These are phyloP conservation scores for Pleurotus platypus DNA, from an alignment of 768 basidiomycete genomes.

Conservation along the genomic window DNA sequence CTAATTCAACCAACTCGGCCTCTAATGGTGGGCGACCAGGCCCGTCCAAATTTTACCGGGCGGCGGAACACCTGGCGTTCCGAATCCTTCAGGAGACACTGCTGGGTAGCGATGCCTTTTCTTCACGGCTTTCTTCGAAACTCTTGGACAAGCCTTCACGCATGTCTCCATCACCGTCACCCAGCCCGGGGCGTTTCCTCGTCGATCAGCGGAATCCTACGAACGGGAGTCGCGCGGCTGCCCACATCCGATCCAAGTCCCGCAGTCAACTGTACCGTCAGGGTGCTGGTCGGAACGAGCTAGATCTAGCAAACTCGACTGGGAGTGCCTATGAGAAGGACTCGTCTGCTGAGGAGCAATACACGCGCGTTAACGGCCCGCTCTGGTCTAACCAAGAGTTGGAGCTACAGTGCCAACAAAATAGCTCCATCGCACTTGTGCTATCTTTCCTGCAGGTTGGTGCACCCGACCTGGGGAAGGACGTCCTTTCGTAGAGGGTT, in stretches of 20 bases:
- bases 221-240: conserved; percentile 14
- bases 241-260: conserved; percentile 63
- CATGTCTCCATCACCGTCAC: conserved; percentile 12
- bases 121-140: conserved; percentile 11
- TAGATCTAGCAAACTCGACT: conserved; percentile 28
- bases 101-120: conserved; percentile 34
- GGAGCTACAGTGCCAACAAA: conserved; percentile 82
- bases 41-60: conserved; percentile 51
- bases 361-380: conserved; percentile 38
- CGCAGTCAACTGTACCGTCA: conserved; percentile 66
- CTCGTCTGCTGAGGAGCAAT: conserved; percentile 20
- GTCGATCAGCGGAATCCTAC: conserved; percentile 12
- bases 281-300: conserved; percentile 62
- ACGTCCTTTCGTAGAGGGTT: not conserved
- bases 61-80: conserved; percentile 75
- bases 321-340: conserved; percentile 27
- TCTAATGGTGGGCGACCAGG: conserved; percentile 20
- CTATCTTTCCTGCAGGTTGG: conserved; percentile 61
- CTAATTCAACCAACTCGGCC: conserved; percentile 27
- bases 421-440: conserved; percentile 78
- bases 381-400: conserved; percentile 83
- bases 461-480: conserved; percentile 27
- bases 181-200: conserved; percentile 16
- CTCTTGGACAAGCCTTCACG: conserved; percentile 5
- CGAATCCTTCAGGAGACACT: conserved; percentile 83